These are phyloP conservation scores for Penstemon davidsonii DNA, from an alignment of 257 asterid species.

Conservation along the genomic window DNA sequence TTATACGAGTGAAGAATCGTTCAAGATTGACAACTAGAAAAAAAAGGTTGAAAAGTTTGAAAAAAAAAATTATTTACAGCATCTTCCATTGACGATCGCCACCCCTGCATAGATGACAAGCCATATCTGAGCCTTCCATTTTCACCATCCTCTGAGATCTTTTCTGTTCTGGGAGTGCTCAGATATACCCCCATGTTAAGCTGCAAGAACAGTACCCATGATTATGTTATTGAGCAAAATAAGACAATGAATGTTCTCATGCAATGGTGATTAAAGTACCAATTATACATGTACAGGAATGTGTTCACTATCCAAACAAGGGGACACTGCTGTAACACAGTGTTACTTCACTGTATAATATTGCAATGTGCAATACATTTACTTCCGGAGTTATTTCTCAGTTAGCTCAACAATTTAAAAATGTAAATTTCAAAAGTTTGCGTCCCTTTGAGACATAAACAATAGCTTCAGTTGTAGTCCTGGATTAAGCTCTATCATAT, in stretches of 20 bases:
- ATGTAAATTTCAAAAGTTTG: not conserved
- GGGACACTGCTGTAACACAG: not conserved
- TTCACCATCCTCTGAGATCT: slow-evolving; percentile 80
- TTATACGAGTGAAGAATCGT: slow-evolving; percentile 9
- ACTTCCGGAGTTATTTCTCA: not conserved
- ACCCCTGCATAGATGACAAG: slow-evolving; percentile 91
- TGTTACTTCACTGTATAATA: not conserved
- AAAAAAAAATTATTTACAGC: slow-evolving; percentile 61
- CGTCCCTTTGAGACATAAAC: not conserved
- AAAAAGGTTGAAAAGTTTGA: slow-evolving; percentile 11
- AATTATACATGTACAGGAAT: not conserved
- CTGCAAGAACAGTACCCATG: slow-evolving; percentile 36
- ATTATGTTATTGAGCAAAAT: slow-evolving; percentile 24
- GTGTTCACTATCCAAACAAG: not conserved
- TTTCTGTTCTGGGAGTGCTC: slow-evolving; percentile 84
- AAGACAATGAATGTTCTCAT: not conserved
- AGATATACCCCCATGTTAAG: slow-evolving; percentile 80
- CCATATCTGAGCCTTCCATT: slow-evolving; percentile 75
- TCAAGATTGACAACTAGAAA: slow-evolving; percentile 8
- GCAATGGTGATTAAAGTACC: not conserved
- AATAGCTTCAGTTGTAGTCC: not conserved
- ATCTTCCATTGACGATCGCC: slow-evolving; percentile 96
- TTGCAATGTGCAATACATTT: not conserved
- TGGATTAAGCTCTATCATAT: not conserved
- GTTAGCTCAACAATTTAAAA: not conserved